These are phyloP conservation scores for Ascochyta viciae-villosae DNA, from an alignment of 2,329 filamentous ascomycete species.

Conservation along the genomic window DNA sequence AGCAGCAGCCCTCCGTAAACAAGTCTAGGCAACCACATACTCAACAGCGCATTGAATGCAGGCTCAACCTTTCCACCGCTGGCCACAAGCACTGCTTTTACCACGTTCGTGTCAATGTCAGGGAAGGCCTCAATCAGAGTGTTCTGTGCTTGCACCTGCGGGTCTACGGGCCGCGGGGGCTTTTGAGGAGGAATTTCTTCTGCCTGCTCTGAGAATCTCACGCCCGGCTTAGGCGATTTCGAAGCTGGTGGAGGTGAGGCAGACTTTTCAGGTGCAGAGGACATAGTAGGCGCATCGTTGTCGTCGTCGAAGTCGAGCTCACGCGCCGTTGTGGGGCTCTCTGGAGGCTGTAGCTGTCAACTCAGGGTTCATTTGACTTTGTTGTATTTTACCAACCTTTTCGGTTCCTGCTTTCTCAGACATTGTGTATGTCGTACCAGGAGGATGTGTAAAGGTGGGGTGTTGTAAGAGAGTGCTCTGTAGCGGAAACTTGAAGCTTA, in stretches of 20 bases:
- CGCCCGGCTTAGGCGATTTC: conserved; percentile 50
- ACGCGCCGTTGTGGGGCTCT: conserved; percentile 60
- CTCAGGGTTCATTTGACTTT: not conserved
- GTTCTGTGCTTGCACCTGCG: conserved; percentile 82
- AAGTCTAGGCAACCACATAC: conserved; percentile 56
- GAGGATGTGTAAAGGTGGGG: not conserved
- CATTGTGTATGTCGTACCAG: conserved; percentile 4
- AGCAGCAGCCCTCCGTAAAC: conserved; percentile 14
- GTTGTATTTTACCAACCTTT: conserved; percentile 24
- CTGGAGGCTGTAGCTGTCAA: conserved; percentile 25
- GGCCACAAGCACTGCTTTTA: conserved; percentile 86
- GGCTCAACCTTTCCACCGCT: conserved; percentile 89
- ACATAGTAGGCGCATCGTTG: conserved; percentile 51
- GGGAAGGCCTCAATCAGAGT: conserved; percentile 96
- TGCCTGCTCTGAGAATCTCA: conserved; percentile 56
- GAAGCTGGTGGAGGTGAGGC: conserved; percentile 33
- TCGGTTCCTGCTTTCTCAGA: conserved; percentile 35
- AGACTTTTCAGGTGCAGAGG: conserved; percentile 37
- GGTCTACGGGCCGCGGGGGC: conserved; percentile 81
- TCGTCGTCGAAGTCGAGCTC: conserved; percentile 66
- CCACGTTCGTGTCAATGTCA: conserved; percentile 75
- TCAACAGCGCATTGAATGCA: conserved; percentile 92
- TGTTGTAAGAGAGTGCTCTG: conserved; percentile 3
- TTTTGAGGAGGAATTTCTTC: conserved; percentile 70
- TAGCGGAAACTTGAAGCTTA: conserved; percentile 11